Conservation (phyloP, 208 protist species). For the Leishmania lainsoni region DNA sequence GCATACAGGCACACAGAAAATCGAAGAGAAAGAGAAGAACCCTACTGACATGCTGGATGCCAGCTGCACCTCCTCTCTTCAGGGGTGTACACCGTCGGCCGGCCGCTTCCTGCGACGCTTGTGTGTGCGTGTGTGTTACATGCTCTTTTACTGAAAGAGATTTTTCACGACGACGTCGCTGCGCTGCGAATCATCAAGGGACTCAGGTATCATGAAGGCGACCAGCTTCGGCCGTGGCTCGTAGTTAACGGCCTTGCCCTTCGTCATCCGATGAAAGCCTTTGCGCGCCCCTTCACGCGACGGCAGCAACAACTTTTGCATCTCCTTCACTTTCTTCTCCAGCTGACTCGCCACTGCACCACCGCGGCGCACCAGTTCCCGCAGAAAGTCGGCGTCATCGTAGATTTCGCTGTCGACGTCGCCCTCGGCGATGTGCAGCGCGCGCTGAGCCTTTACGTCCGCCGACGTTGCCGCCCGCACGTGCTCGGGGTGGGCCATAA, state of each 20-base stretch:
- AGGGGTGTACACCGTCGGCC: neutral
- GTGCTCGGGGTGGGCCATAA: constrained; percentile 79
- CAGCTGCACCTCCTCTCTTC: neutral
- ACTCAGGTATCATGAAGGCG: constrained; percentile 71
- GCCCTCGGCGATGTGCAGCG: constrained; percentile 70
- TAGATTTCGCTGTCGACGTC: constrained; percentile 84
- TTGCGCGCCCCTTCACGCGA: constrained; percentile 46
- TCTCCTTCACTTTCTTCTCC: constrained; percentile 60
- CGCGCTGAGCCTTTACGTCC: constrained; percentile 56
- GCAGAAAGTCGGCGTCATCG: constrained; percentile 81
- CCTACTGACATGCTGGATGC: neutral
- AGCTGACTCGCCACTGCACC: constrained; percentile 56
- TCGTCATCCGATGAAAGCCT: constrained; percentile 81
- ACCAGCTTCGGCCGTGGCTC: constrained; percentile 83
- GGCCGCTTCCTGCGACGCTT: neutral
- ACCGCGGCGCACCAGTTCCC: constrained; percentile 75
- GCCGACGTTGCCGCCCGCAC: constrained; percentile 32
- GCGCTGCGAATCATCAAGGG: constrained; percentile 57
- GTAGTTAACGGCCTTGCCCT: constrained; percentile 81
- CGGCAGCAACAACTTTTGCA: constrained; percentile 34
- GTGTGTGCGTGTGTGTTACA: neutral
- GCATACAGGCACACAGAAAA: neutral
- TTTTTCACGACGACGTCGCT: constrained; percentile 72
- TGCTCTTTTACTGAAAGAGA: constrained; percentile 68
- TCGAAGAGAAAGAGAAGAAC: neutral